phyloP scores from a whole-genome alignment of 345 rosid species.

The Raphanus raphanistrum region DNA sequence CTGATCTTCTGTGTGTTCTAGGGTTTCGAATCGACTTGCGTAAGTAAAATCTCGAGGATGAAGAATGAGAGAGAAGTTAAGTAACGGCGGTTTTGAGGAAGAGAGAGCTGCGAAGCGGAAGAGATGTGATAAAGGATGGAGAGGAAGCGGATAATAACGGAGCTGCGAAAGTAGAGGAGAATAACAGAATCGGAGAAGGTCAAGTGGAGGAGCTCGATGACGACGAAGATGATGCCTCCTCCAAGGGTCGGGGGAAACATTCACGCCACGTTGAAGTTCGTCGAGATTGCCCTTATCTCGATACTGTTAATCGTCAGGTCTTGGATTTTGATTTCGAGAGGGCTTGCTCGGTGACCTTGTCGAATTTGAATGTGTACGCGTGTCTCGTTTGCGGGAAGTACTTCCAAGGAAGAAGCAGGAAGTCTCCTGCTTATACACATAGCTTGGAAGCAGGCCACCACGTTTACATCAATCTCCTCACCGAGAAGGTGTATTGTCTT shows the following conservation, averaged over 20 bases:
- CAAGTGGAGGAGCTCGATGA: slow-evolving; percentile 38
- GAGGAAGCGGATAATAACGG: slow-evolving; percentile 51
- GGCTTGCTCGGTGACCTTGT: slow-evolving; percentile 90
- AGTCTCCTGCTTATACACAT: slow-evolving; percentile 95
- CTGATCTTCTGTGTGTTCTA: slow-evolving; percentile 14
- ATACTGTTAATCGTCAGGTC: slow-evolving; percentile 98
- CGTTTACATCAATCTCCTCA: slow-evolving; percentile 84
- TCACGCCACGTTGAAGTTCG: slow-evolving; percentile 69
- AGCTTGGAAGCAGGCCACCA: slow-evolving; percentile 98
- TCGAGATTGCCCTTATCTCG: slow-evolving; percentile 95
- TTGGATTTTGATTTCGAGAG: slow-evolving; percentile 97
- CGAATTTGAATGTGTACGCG: slow-evolving; percentile 87
- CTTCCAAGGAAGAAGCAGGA: slow-evolving; percentile 93
- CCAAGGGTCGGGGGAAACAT: slow-evolving; percentile 38
- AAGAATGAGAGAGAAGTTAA: slow-evolving; percentile 44
- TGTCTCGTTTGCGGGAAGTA: slow-evolving; percentile 98
- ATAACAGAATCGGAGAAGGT: slow-evolving; percentile 19
- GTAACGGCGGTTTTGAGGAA: slow-evolving; percentile 42
- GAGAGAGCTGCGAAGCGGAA: slow-evolving; percentile 50
- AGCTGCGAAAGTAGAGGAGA: not conserved
- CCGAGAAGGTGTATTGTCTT: slow-evolving; percentile 92
- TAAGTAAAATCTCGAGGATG: slow-evolving; percentile 28
- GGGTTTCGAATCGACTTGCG: slow-evolving; percentile 28
- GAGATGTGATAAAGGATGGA: slow-evolving; percentile 49
- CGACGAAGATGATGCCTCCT: slow-evolving; percentile 40